Evolutionary conservation across 768 basidiomycete species (phyloP).

Genomic region (Leccinum longicurvipes): DNA sequence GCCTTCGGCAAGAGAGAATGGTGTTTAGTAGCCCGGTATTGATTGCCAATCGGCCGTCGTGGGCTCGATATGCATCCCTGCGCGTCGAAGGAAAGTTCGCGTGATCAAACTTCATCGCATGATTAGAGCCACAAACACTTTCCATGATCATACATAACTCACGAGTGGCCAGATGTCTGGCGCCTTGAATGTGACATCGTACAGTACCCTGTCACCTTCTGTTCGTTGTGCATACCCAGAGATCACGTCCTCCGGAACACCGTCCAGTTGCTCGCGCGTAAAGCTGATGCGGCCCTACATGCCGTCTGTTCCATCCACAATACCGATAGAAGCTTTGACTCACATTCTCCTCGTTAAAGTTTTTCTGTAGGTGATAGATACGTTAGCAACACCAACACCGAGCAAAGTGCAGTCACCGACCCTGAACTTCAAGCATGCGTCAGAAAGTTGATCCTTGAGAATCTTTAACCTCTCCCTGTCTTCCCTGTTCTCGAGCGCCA

Average conservation of each 20-base stretch:
- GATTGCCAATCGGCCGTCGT: slow-evolving; percentile 60
- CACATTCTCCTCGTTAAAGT: slow-evolving; percentile 87
- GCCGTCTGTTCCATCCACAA: background rate
- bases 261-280: slow-evolving; percentile 72
- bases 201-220: slow-evolving; percentile 53
- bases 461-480: slow-evolving; percentile 48
- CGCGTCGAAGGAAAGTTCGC: slow-evolving; percentile 69
- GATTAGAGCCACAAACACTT: background rate
- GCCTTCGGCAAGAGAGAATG: slow-evolving; percentile 63
- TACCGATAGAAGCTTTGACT: slow-evolving; percentile 6
- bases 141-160: slow-evolving; percentile 18
- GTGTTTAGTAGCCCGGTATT: slow-evolving; percentile 71
- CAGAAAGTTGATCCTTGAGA: slow-evolving; percentile 75
- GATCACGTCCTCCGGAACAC: slow-evolving; percentile 74
- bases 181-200: slow-evolving; percentile 76
- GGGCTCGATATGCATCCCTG: slow-evolving; percentile 55
- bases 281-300: slow-evolving; percentile 59
- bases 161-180: slow-evolving; percentile 81
- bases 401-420: slow-evolving; percentile 39
- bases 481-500: slow-evolving; percentile 66
- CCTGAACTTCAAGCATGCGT: slow-evolving; percentile 74
- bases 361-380: slow-evolving; percentile 45
- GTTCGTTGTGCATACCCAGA: slow-evolving; percentile 68
- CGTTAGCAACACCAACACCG: background rate
- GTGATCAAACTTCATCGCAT: slow-evolving; percentile 59